Evolutionary conservation across 2,329 filamentous ascomycete species (phyloP).

Genomic region (Colletotrichum tropicale): DNA sequence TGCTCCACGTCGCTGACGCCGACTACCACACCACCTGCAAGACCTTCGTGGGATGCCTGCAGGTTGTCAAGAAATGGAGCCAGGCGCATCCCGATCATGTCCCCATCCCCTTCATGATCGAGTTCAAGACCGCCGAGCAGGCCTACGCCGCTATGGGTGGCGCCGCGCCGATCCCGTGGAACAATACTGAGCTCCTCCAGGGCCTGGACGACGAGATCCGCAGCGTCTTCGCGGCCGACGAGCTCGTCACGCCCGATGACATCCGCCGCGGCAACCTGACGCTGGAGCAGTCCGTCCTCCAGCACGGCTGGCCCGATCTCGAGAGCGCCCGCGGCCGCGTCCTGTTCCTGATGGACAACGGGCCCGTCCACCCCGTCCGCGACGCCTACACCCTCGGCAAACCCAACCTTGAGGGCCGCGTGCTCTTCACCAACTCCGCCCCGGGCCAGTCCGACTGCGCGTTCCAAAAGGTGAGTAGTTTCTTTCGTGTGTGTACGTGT

Average conservation of each 20-base stretch:
- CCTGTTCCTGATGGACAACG: conserved; percentile 57
- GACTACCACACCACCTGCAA: conserved; percentile 51
- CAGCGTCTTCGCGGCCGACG: conserved; percentile 39
- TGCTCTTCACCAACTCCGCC: conserved; percentile 51
- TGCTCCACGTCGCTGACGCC: conserved; percentile 54
- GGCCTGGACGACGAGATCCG: conserved; percentile 52
- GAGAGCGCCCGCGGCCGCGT: conserved; percentile 47
- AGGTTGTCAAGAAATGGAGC: conserved; percentile 47
- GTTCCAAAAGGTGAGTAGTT: conserved; percentile 42
- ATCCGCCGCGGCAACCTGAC: conserved; percentile 43
- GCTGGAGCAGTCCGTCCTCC: conserved; percentile 49
- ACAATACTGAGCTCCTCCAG: conserved; percentile 41
- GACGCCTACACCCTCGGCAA: conserved; percentile 39
- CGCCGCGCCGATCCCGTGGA: conserved; percentile 46
- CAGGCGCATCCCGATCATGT: conserved; percentile 45
- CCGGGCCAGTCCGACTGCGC: conserved; percentile 50
- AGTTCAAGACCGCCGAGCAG: conserved; percentile 45
- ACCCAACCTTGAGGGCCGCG: conserved; percentile 43
- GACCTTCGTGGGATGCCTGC: conserved; percentile 48
- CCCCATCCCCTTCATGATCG: conserved; percentile 53
- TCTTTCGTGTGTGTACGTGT: background rate
- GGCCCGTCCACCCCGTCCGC: conserved; percentile 40
- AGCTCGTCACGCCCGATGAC: conserved; percentile 53
- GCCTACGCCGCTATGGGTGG: conserved; percentile 29
- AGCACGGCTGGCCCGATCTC: conserved; percentile 52